Percentiles rank a stretch among this genome's conserved stretches.
Evolutionary conservation across 495 filamentous ascomycete genomes (phyloP).

Genomic region (Trichoderma virens): DNA sequence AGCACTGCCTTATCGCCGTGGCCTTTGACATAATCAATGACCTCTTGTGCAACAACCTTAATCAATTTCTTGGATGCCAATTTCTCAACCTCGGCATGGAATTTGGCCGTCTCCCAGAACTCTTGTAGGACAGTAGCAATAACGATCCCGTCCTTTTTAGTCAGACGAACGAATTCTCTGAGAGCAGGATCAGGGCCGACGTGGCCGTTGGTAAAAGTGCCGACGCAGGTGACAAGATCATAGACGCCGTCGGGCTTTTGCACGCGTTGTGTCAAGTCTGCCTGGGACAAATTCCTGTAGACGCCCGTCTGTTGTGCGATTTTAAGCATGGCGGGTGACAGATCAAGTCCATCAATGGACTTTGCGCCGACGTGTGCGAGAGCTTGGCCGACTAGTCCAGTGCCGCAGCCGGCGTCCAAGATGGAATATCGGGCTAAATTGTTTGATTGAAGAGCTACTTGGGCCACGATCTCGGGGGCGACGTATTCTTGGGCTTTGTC

Average conservation of each 20-base stretch:
- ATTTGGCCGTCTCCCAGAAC: conserved; percentile 33
- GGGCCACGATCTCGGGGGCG: conserved; percentile 30
- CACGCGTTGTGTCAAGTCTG: conserved; percentile 31
- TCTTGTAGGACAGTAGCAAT: conserved; percentile 37
- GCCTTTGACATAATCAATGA: background rate
- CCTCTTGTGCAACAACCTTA: background rate
- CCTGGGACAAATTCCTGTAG: conserved; percentile 30
- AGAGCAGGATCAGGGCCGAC: conserved; percentile 35
- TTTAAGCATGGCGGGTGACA: conserved; percentile 36
- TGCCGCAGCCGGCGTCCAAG: conserved; percentile 44
- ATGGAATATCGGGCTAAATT: conserved; percentile 20
- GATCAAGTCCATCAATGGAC: conserved; percentile 36
- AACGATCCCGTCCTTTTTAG: conserved; percentile 31
- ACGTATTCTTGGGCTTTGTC: conserved; percentile 33
- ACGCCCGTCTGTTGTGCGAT: conserved; percentile 32
- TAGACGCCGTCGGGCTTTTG: conserved; percentile 27
- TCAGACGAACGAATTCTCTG: conserved; percentile 34
- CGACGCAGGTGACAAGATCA: conserved; percentile 37
- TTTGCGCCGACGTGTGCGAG: conserved; percentile 25
- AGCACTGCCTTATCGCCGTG: background rate
- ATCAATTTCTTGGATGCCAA: conserved; percentile 12
- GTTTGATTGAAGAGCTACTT: conserved; percentile 16
- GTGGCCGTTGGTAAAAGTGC: conserved; percentile 41
- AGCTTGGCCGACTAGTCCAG: conserved; percentile 34
- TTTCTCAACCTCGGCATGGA: conserved; percentile 31